phyloP scores from a whole-genome alignment of 345 rosid genomes.

The Noccaea bulbosa region DNA sequence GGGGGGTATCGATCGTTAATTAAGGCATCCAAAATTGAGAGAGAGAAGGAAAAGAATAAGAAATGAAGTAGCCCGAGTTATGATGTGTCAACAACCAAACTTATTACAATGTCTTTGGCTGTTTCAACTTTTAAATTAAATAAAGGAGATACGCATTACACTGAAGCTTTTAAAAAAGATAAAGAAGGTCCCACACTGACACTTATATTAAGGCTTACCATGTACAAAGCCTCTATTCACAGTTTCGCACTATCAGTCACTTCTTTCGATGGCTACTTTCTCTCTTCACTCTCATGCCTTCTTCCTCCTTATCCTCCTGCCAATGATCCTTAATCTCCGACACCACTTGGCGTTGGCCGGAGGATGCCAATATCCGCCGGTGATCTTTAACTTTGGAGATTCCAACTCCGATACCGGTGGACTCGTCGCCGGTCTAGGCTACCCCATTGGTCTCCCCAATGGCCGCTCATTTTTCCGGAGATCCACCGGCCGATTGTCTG shows the following conservation, averaged over 20 bases:
- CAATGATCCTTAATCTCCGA: conserved; percentile 12
- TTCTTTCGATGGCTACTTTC: conserved; percentile 29
- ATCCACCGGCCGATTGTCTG: conserved; percentile 79
- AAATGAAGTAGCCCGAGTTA: neutral
- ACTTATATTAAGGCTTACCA: neutral
- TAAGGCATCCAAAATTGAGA: too few species aligned
- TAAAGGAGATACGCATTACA: neutral
- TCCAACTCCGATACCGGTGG: conserved; percentile 97
- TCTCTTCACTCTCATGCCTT: conserved; percentile 11
- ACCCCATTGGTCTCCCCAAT: conserved; percentile 62
- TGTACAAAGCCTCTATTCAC: conserved; percentile 11
- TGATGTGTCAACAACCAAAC: conserved; percentile 34
- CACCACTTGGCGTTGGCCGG: conserved; percentile 30
- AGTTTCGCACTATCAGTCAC: conserved; percentile 10
- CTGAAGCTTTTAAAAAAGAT: neutral
- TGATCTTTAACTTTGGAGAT: conserved; percentile 87
- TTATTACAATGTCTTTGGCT: conserved; percentile 18
- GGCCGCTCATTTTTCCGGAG: conserved; percentile 70
- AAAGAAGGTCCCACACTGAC: conserved; percentile 8
- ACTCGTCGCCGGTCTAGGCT: conserved; percentile 82
- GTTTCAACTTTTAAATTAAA: conserved; percentile 5
- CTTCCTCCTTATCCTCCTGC: conserved; percentile 9
- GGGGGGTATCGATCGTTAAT: too few species aligned
- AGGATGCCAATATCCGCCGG: conserved; percentile 54
- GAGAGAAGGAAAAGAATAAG: too few species aligned